phyloP scores from a whole-genome alignment of 106 monocot genomes.

The Xerophyta viscosa region DNA sequence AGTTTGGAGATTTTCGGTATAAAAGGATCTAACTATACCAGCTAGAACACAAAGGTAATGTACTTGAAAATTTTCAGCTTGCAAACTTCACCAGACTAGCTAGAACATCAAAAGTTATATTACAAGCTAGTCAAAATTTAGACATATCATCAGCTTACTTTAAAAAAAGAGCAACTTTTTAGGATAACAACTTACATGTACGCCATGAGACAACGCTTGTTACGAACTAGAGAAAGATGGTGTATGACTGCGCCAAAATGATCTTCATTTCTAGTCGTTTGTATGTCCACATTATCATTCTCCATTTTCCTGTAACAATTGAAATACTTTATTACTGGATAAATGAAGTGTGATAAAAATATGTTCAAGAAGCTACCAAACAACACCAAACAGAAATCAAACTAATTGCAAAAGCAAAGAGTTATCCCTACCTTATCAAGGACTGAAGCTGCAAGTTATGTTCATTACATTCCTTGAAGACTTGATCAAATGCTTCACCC shows the following conservation, averaged over 20 bases:
- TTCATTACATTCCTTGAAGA: constrained; percentile 72
- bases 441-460: constrained; percentile 66
- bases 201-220: constrained; percentile 93
- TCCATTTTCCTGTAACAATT: constrained; percentile 55
- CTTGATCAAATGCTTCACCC: constrained; percentile 79
- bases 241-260: constrained; percentile 88
- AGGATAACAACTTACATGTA: constrained; percentile 47
- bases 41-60: too few species aligned
- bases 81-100: too few species aligned
- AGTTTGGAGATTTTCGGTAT: not conserved
- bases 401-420: too few species aligned
- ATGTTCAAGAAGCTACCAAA: not conserved
- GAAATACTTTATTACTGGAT: not conserved
- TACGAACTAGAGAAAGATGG: constrained; percentile 73
- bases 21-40: too few species aligned
- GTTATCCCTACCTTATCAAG: constrained; percentile 47
- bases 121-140: too few species aligned
- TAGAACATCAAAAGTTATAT: too few species aligned
- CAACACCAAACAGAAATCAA: not conserved
- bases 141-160: too few species aligned
- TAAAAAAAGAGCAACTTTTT: too few species aligned
- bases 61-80: too few species aligned
- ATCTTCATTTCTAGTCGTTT: constrained; percentile 87
- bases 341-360: not conserved
- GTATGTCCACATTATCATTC: constrained; percentile 60